Conservation (phyloP, 306 rosid genomes). For the Pterocarpus santalinus region DNA sequence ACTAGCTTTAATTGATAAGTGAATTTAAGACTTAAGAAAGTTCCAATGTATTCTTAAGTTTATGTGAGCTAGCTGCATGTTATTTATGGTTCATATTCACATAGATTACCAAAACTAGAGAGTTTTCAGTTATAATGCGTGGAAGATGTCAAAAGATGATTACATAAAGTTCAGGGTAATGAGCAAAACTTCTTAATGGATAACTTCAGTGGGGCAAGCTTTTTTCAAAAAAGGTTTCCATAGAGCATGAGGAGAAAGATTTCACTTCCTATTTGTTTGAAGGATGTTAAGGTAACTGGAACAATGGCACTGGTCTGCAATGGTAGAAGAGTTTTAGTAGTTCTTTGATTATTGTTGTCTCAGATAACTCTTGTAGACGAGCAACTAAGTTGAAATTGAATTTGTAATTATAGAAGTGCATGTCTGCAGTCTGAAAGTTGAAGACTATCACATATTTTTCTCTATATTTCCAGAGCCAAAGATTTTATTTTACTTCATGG, state of each 20-base stretch:
- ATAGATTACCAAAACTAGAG: conserved; percentile 26
- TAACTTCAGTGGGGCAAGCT: not conserved
- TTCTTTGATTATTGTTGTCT: not conserved
- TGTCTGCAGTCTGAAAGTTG: conserved; percentile 12
- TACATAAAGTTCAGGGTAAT: conserved; percentile 19
- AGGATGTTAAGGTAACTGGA: conserved; percentile 5
- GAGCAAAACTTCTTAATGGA: conserved; percentile 21
- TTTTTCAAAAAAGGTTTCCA: not conserved
- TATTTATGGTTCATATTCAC: conserved; percentile 28
- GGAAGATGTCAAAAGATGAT: conserved; percentile 22
- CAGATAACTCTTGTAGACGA: conserved; percentile 10
- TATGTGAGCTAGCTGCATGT: conserved; percentile 20
- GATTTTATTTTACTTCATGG: conserved; percentile 11
- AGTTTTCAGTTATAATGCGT: not conserved
- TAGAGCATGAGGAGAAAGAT: conserved; percentile 4
- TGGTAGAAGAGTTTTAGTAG: conserved; percentile 6
- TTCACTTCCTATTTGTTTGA: conserved; percentile 9
- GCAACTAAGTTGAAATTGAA: conserved; percentile 27
- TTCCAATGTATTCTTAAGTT: not conserved
- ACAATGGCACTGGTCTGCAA: not conserved
- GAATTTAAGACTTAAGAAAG: conserved; percentile 1
- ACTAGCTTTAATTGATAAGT: conserved; percentile 18
- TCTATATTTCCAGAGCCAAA: not conserved
- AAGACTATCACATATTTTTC: not conserved
- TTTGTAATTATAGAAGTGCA: conserved; percentile 18